Evolutionary conservation across 2,329 filamentous ascomycete genomes (phyloP).

Genomic region (Hymenoscyphus fraxineus): DNA sequence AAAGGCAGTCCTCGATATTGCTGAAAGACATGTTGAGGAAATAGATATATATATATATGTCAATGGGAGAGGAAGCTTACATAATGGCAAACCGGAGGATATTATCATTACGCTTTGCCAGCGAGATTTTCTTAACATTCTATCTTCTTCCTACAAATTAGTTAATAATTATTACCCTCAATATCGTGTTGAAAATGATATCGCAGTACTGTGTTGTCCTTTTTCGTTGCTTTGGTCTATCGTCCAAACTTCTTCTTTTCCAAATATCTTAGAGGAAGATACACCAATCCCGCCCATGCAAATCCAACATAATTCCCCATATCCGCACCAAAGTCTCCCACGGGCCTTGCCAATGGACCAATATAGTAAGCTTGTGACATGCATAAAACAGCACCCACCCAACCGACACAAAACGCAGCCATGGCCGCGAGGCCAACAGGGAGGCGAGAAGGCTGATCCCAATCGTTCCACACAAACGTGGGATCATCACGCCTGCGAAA

Average conservation of each 20-base stretch:
- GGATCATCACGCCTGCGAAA: slow-evolving; percentile 45
- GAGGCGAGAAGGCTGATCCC: slow-evolving; percentile 56
- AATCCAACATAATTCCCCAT: slow-evolving; percentile 47
- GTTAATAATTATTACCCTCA: neutral
- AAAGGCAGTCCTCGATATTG: too few species aligned
- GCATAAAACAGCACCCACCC: slow-evolving; percentile 60
- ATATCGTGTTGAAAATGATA: neutral
- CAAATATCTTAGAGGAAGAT: slow-evolving; percentile 39
- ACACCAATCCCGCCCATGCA: slow-evolving; percentile 54
- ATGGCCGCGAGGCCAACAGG: slow-evolving; percentile 61
- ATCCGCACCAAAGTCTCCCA: slow-evolving; percentile 43
- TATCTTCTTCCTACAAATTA: neutral
- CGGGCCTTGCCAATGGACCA: slow-evolving; percentile 55
- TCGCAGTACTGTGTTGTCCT: neutral
- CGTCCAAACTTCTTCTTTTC: slow-evolving; percentile 35
- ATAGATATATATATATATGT: too few species aligned
- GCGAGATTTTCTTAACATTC: neutral
- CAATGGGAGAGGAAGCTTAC: too few species aligned
- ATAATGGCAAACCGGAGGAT: too few species aligned
- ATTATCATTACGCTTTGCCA: too few species aligned
- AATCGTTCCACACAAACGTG: slow-evolving; percentile 57
- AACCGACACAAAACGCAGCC: slow-evolving; percentile 59
- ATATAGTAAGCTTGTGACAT: slow-evolving; percentile 68
- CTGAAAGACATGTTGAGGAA: too few species aligned
- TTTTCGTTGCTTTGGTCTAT: slow-evolving; percentile 10